A percentile compares a stretch with the other conserved stretches of the same genome.
Conservation (phyloP, 495 filamentous ascomycete species). For the Barbatosphaeria neglecta region DNA sequence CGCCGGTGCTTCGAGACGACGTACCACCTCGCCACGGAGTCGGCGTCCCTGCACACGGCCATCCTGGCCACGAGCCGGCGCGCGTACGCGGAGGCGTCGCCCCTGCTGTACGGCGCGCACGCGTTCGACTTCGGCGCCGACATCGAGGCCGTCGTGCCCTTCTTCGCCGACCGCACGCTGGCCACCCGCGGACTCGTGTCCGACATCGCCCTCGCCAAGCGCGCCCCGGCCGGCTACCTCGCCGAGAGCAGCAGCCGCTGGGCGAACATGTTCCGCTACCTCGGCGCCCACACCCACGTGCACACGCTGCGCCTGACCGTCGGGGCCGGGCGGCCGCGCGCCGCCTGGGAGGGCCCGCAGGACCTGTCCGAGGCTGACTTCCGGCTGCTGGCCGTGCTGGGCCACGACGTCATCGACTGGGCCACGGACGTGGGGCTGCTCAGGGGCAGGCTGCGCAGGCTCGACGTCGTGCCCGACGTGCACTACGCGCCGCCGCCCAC, state of each 20-base stretch:
- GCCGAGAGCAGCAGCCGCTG: slow-evolving; percentile 44
- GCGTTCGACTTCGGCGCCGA: slow-evolving; percentile 40
- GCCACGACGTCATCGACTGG: slow-evolving; percentile 39
- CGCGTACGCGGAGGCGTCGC: slow-evolving; percentile 35
- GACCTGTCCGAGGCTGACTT: slow-evolving; percentile 29
- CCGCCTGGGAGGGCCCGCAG: slow-evolving; percentile 26
- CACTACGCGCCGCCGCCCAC: slow-evolving; percentile 26
- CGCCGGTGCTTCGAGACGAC: slow-evolving; percentile 31
- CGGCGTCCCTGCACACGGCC: slow-evolving; percentile 25
- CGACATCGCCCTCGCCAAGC: slow-evolving; percentile 35
- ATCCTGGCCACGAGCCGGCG: slow-evolving; percentile 33
- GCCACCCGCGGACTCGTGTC: slow-evolving; percentile 27
- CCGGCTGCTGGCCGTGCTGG: slow-evolving; percentile 19
- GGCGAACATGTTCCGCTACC: slow-evolving; percentile 29
- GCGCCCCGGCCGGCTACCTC: slow-evolving; percentile 26
- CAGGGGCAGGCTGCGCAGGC: slow-evolving; percentile 20
- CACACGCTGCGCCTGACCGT: slow-evolving; percentile 31
- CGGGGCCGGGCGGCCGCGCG: slow-evolving; percentile 30
- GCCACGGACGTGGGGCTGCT: slow-evolving; percentile 29
- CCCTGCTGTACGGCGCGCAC: slow-evolving; percentile 38
- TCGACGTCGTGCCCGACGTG: slow-evolving; percentile 29
- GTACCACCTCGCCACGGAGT: slow-evolving; percentile 24
- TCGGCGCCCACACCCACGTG: slow-evolving; percentile 20
- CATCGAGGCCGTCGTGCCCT: slow-evolving; percentile 43
- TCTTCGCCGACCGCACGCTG: slow-evolving; percentile 40